Conservation (phyloP, 495 filamentous ascomycete species). For the Penicillium alfredii region DNA sequence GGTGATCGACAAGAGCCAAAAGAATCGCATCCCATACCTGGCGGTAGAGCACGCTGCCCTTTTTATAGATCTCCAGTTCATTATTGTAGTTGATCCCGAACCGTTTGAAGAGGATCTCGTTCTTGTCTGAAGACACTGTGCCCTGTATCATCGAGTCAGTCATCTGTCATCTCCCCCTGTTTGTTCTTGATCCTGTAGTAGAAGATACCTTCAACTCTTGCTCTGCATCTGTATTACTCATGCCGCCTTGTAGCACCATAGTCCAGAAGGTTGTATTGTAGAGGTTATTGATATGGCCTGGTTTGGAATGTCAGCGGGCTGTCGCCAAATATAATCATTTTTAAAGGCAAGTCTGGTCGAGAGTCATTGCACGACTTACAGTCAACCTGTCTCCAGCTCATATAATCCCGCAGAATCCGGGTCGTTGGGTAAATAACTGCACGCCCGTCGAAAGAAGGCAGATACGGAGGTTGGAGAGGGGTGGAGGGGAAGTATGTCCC, state of each 20-base stretch:
- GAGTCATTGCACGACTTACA: constrained; percentile 50
- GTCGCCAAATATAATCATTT: not conserved
- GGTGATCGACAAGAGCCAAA: not conserved
- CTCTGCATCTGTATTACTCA: constrained; percentile 73
- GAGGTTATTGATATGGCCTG: constrained; percentile 95
- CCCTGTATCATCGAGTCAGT: constrained; percentile 48
- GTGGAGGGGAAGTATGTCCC: constrained; percentile 60
- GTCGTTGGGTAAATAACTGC: constrained; percentile 80
- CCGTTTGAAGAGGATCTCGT: constrained; percentile 86
- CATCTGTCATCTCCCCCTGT: not conserved
- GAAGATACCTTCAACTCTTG: constrained; percentile 57
- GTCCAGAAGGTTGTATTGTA: constrained; percentile 98
- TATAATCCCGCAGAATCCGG: constrained; percentile 80
- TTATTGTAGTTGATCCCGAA: constrained; percentile 98
- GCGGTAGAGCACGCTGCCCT: constrained; percentile 83
- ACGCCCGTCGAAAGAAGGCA: constrained; percentile 88
- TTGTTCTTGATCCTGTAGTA: not conserved
- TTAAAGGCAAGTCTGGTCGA: not conserved
- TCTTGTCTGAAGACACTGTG: constrained; percentile 79
- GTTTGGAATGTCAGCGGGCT: no score
- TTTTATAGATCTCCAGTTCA: constrained; percentile 85
- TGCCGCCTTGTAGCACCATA: constrained; percentile 68
- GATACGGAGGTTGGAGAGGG: constrained; percentile 57
- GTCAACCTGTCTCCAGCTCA: constrained; percentile 95
- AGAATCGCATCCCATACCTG: constrained; percentile 50